These are phyloP conservation scores for Cadophora luteo-olivacea DNA, from an alignment of 2,329 filamentous ascomycete genomes.

Conservation along the genomic window DNA sequence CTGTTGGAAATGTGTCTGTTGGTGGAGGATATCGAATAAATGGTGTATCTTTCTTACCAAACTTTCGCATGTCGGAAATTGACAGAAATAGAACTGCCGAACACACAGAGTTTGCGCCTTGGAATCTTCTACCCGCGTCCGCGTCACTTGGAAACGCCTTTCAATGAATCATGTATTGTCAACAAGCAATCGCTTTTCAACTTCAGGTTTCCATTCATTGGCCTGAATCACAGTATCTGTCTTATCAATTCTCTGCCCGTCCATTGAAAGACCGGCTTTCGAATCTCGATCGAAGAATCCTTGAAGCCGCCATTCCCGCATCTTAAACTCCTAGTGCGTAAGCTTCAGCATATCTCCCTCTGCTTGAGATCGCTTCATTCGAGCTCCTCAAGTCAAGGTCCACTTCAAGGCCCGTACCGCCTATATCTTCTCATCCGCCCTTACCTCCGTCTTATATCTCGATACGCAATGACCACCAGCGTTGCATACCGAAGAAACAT, in stretches of 20 bases:
- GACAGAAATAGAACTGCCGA: neutral
- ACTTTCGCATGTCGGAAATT: neutral
- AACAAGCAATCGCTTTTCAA: neutral
- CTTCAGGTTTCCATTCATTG: neutral
- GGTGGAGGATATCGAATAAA: neutral
- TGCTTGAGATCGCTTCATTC: neutral
- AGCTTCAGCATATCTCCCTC: neutral
- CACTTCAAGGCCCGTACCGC: conserved; percentile 10
- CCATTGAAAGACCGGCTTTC: neutral
- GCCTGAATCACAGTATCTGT: neutral
- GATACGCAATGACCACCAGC: neutral
- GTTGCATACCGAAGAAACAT: neutral
- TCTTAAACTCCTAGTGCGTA: neutral
- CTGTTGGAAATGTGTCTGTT: neutral
- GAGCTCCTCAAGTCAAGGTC: neutral
- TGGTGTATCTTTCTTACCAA: neutral
- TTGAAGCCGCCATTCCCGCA: conserved; percentile 10
- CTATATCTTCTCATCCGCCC: neutral
- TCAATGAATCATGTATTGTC: neutral
- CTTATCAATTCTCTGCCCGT: neutral
- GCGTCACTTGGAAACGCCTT: neutral
- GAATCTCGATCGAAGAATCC: neutral
- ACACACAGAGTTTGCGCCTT: neutral
- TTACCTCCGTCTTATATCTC: neutral
- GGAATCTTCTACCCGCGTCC: neutral